Evolutionary conservation across 1,139 yeast genomes (phyloP), one percentile per base, ranked within the genome.

Genomic region (Yamadazyma songkhlaensis): DNA sequence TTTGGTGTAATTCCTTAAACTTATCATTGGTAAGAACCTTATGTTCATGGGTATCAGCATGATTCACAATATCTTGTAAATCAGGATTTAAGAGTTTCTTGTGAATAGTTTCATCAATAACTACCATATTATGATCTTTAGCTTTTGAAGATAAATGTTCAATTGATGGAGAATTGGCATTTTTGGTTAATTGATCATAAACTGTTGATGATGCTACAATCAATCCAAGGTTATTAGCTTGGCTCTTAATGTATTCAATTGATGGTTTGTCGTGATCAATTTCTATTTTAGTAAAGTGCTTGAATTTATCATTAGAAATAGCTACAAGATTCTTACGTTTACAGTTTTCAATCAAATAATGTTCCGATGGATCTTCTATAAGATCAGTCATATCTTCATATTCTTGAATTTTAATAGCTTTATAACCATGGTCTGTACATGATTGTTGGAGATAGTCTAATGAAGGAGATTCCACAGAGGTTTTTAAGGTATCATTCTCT

Each of bases 221-320:
- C 32, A 59, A 50, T 6, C 69, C 72, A 26, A 62, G 42, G 6
- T 57, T 59, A 38, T 63, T 59, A 32, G 72, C 65, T 36, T 60
- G 59, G 13, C 50, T 43, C 3, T 50, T 54, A n/a, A 64, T 39
- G 34, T 58, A 58, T 2, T 52, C 53, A 25, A 49, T 42, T 10
- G 47, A 34, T 14, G 63, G 62, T 33, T 59, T 62, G 15, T 60
- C 67, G 36, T 57, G 51, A 25, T 64, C 67, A 0, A 55, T 50
- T 29, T 51, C 50, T n/a, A 56, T 37, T 5, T 40, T 46, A 38
- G 59, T 59, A 36, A 51, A 56, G 6, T 42, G 40, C 6, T 51
- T 47, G 36, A 41, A 56, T 24, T 59, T 60, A 0, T 53, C 57
- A 12, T 49, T 44, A 0, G 62, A 42, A 6, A 66, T 41, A 2